Base-by-base conservation (phyloP, 2,329 filamentous ascomycete species). In the Dothiorella sarmentorum region DNA sequence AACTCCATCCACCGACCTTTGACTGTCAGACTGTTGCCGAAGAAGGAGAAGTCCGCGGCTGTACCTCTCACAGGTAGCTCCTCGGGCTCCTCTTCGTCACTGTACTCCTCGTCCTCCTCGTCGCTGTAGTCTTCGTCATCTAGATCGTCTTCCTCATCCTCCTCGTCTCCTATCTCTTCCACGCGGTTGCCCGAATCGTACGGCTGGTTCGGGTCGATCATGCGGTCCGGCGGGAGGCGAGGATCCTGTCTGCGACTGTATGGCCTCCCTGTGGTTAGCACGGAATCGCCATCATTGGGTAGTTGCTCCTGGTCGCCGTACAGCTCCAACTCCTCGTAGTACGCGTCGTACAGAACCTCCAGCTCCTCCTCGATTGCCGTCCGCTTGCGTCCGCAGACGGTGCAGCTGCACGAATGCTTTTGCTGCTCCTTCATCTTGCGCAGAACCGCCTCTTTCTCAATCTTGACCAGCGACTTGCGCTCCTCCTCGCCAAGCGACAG, bases 371-470 rank as follows among this genome's bases (percentile, higher is more conserved):
- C 94, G 66, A 99, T 99, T 37, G 94, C 94, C 11, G 89, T 96
- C 56, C 94, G 86, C 78, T 99, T 99, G 64, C 94, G 85, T 56
- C 94, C 94, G 73, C 94, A 99, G 38, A 99, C 93, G 4, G 91
- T 95, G 75, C 94, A 99, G 73, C 92, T 97, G 79, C 94, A 99
- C 2, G 93, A 97, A 73, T 97, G 92, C 75, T 97, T 97, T 74
- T 99, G 94, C 75, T 99, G 94, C 75, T 99, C 94, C 80, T 99
- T 99, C 94, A 99, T 99, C 80, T 99, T 99, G 70, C 90, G 91
- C 59, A 99, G 78, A 0, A 99, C 94, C 7, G 94, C 93, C 75
- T 99, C 93, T 77, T 99, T 99, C 76, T 99, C 94, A 27, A 99
- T 93, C 75, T 97, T 97, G 69, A 99, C 91, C 45, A 99, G 80